phyloP scores from a whole-genome alignment of 768 basidiomycete species.

The Kwoniella mangroviensis region DNA sequence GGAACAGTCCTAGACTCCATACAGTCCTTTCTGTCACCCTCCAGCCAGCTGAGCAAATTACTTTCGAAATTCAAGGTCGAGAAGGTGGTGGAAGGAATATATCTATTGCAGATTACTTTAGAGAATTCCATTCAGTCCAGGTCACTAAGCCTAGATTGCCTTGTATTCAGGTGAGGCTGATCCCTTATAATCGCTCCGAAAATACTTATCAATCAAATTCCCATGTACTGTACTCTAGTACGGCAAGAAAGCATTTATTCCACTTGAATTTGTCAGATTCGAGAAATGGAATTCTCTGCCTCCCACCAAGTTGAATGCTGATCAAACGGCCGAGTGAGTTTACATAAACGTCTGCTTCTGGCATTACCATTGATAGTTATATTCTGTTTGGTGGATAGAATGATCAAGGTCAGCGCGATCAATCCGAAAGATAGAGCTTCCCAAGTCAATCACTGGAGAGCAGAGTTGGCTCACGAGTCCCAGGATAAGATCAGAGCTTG shows the following conservation, averaged over 20 bases:
- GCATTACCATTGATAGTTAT: not conserved
- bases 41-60: conserved; percentile 42
- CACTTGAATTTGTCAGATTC: conserved; percentile 53
- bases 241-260: conserved; percentile 54
- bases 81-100: conserved; percentile 45
- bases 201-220: not conserved
- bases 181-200: not conserved
- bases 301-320: conserved; percentile 49
- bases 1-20: conserved; percentile 39
- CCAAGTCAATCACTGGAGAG: conserved; percentile 47
- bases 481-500: conserved; percentile 50
- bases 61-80: conserved; percentile 44
- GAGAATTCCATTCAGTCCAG: conserved; percentile 32
- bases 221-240: conserved; percentile 27
- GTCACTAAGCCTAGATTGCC: conserved; percentile 54
- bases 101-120: conserved; percentile 46
- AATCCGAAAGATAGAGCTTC: conserved; percentile 25
- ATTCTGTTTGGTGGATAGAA: conserved; percentile 27
- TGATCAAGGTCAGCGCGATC: conserved; percentile 54
- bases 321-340: conserved; percentile 52
- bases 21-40: conserved; percentile 48
- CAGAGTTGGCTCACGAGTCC: conserved; percentile 45
- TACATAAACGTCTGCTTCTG: not conserved
- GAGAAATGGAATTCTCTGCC: conserved; percentile 53
- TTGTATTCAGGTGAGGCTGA: conserved; percentile 45